These are phyloP conservation scores for Azolla pinnata DNA, from an alignment of 75 land plant genomes.

Conservation along the genomic window DNA sequence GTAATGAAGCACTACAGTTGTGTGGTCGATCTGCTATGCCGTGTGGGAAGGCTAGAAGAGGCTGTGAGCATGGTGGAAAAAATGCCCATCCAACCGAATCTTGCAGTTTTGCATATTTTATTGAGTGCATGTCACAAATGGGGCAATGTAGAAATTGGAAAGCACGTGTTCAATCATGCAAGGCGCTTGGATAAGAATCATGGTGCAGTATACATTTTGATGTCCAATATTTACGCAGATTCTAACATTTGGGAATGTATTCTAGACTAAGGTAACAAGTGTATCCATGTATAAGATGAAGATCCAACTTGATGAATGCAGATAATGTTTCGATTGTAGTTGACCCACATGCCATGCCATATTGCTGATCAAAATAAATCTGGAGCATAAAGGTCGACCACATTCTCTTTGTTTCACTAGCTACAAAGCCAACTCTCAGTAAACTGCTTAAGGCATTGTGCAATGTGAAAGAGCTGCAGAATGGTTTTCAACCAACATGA, in stretches of 20 bases:
- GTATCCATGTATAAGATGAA: too few relatives aligned
- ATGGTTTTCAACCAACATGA: too few relatives aligned
- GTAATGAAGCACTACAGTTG: conserved; percentile 44
- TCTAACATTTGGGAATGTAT: conserved; percentile 15
- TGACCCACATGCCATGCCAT: too few relatives aligned
- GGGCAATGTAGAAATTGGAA: conserved; percentile 30
- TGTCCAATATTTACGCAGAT: conserved; percentile 34
- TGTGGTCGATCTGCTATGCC: conserved; percentile 45
- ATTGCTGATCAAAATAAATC: too few relatives aligned
- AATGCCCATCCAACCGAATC: conserved; percentile 29
- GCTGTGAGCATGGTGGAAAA: conserved; percentile 41
- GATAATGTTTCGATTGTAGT: too few relatives aligned
- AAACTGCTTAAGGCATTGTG: too few relatives aligned
- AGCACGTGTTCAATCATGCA: conserved; percentile 38
- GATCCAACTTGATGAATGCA: too few relatives aligned
- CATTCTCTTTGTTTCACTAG: too few relatives aligned
- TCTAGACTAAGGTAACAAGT: too few relatives aligned
- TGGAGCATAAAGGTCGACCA: too few relatives aligned
- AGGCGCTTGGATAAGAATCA: conserved; percentile 35
- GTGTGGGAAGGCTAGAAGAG: conserved; percentile 39
- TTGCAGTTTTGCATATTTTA: conserved; percentile 36
- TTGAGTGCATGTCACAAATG: conserved; percentile 33
- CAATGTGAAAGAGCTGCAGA: too few relatives aligned
- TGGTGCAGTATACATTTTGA: conserved; percentile 38
- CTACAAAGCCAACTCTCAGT: too few relatives aligned